Conservation (phyloP, 345 rosid genomes). For the Excoecaria cochinchinensis region DNA sequence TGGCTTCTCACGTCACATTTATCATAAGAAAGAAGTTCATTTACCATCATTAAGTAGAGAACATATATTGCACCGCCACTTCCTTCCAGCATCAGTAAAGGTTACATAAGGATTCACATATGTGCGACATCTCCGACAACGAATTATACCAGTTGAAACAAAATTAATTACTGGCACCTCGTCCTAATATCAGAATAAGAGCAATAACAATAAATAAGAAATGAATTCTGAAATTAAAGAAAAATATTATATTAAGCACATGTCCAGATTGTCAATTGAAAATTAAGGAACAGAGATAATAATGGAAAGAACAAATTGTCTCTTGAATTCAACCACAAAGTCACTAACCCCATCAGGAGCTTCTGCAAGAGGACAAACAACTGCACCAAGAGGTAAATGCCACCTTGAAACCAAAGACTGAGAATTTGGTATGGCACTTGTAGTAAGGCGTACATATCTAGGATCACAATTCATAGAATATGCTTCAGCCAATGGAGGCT, state of each 20-base stretch:
- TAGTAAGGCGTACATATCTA: constrained; percentile 83
- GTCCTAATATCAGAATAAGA: constrained; percentile 56
- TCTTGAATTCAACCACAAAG: constrained; percentile 15
- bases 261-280: constrained; percentile 8
- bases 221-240: constrained; percentile 6
- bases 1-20: constrained; percentile 5
- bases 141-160: constrained; percentile 79
- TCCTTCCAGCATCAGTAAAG: constrained; percentile 93
- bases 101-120: constrained; percentile 91
- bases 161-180: constrained; percentile 93
- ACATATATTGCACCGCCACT: constrained; percentile 99
- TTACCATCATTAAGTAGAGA: constrained; percentile 91
- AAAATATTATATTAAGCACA: background rate
- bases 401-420: constrained; percentile 92
- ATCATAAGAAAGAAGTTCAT: constrained; percentile 7
- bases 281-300: background rate
- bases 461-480: constrained; percentile 81
- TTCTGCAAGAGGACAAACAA: constrained; percentile 98
- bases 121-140: constrained; percentile 98
- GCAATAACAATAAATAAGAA: constrained; percentile 21
- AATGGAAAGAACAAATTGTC: constrained; percentile 9
- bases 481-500: constrained; percentile 61
- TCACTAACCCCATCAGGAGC: constrained; percentile 85
- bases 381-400: constrained; percentile 98
- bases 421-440: constrained; percentile 83